These are phyloP conservation scores for Rehmannia glutinosa DNA, from an alignment of 257 asterid genomes.

Conservation along the genomic window DNA sequence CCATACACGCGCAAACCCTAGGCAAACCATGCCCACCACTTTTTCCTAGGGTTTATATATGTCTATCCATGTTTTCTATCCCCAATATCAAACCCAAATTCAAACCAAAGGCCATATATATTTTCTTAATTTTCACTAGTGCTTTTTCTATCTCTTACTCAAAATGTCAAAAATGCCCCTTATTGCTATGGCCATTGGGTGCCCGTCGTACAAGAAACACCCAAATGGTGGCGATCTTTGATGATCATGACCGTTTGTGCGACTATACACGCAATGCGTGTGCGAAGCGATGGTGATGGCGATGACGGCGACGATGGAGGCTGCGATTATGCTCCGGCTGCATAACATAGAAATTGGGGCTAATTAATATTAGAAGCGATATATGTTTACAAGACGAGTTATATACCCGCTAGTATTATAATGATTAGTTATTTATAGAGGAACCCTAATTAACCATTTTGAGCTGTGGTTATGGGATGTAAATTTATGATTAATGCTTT, in stretches of 20 bases:
- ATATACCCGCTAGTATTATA: too few relatives aligned
- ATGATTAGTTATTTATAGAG: too few relatives aligned
- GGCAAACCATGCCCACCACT: background rate
- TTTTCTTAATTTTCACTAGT: background rate
- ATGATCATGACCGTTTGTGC: background rate
- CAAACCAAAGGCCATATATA: background rate
- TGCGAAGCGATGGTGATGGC: conserved; percentile 14
- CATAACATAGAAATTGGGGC: background rate
- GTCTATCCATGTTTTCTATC: background rate
- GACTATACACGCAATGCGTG: too few relatives aligned
- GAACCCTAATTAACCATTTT: background rate
- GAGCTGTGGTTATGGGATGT: background rate
- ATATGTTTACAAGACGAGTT: background rate
- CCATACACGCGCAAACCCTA: conserved; percentile 13
- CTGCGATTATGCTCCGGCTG: conserved; percentile 22
- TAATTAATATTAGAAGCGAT: background rate
- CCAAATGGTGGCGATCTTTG: background rate
- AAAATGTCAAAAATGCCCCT: conserved; percentile 1
- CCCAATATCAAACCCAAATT: too few relatives aligned
- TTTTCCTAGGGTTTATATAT: background rate
- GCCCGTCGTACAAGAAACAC: background rate
- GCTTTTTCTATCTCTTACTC: background rate
- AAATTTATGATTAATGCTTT: background rate
- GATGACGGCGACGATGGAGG: conserved; percentile 13
- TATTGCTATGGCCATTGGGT: background rate